These are phyloP conservation scores for Emericellopsis atlantica DNA, from an alignment of 2,329 filamentous ascomycete genomes.

Conservation along the genomic window DNA sequence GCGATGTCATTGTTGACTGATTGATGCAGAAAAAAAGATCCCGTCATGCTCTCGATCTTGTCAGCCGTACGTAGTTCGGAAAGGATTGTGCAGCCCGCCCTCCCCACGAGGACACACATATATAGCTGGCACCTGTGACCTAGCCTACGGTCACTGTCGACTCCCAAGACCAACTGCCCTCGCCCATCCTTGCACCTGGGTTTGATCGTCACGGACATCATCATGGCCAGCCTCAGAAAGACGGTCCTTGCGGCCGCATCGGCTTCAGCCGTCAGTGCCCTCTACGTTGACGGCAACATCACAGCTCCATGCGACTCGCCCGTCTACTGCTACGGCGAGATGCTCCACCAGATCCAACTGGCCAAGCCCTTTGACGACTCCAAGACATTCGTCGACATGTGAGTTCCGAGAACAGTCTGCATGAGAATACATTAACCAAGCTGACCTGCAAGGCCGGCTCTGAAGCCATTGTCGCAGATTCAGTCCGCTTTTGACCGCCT, in stretches of 20 bases:
- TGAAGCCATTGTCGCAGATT: conserved; percentile 44
- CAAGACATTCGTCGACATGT: conserved; percentile 62
- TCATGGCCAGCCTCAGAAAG: neutral
- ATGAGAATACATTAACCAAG: conserved; percentile 1
- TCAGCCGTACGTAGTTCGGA: too few relatives aligned
- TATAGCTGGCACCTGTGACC: too few relatives aligned
- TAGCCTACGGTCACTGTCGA: too few relatives aligned
- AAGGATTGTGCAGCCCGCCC: too few relatives aligned
- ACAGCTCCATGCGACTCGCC: conserved; percentile 55
- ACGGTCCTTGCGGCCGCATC: conserved; percentile 7
- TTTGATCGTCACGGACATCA: neutral
- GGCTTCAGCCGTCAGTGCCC: conserved; percentile 21
- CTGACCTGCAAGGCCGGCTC: conserved; percentile 37
- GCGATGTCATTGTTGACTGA: too few relatives aligned
- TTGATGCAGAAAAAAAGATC: too few relatives aligned
- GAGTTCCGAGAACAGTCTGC: conserved; percentile 11
- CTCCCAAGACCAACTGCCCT: neutral
- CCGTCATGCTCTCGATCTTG: too few relatives aligned
- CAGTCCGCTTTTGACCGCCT: conserved; percentile 47
- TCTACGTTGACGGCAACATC: conserved; percentile 48
- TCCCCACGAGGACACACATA: too few relatives aligned
- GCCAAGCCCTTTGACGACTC: conserved; percentile 53
- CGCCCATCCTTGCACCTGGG: neutral
- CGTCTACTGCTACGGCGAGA: conserved; percentile 54
- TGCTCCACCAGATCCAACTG: conserved; percentile 49